phyloP scores from a whole-genome alignment of 73 alveolate genomes.

The Stentor coeruleus region DNA sequence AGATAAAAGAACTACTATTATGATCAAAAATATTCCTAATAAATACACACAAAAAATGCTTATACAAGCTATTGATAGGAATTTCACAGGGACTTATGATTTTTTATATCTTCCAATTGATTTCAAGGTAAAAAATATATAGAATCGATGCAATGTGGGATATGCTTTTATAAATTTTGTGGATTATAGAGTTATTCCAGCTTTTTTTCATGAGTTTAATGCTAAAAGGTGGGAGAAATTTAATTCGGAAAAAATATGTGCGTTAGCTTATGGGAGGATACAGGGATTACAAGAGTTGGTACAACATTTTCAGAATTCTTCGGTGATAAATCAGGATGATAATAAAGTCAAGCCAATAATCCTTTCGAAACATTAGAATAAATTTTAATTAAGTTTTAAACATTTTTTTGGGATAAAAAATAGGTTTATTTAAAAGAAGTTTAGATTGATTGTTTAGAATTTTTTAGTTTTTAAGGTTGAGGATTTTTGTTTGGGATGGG shows the following conservation, averaged over 20 bases:
- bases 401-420: too few relatives aligned
- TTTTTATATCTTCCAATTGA: conserved; percentile 49
- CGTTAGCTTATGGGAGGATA: conserved; percentile 55
- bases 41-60: conserved; percentile 61
- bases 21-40: conserved; percentile 97
- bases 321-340: conserved; percentile 33
- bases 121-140: conserved; percentile 47
- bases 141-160: conserved; percentile 83
- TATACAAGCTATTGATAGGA: not conserved
- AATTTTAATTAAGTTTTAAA: too few relatives aligned
- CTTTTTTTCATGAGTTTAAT: conserved; percentile 60
- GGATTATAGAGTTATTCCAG: conserved; percentile 50
- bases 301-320: conserved; percentile 48
- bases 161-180: conserved; percentile 78
- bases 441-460: not conserved
- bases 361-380: too few relatives aligned
- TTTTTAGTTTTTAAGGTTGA: too few relatives aligned
- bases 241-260: conserved; percentile 48
- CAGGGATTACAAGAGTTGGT: conserved; percentile 43
- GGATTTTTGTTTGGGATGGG: too few relatives aligned
- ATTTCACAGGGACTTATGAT: conserved; percentile 28
- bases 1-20: conserved; percentile 67
- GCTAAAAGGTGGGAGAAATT: conserved; percentile 70
- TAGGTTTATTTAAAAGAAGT: not conserved
- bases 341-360: conserved; percentile 4